Percentiles rank a stretch among this genome's conserved stretches.
Conservation (phyloP, 2,329 filamentous ascomycete species). For the Colletotrichum sp. region DNA sequence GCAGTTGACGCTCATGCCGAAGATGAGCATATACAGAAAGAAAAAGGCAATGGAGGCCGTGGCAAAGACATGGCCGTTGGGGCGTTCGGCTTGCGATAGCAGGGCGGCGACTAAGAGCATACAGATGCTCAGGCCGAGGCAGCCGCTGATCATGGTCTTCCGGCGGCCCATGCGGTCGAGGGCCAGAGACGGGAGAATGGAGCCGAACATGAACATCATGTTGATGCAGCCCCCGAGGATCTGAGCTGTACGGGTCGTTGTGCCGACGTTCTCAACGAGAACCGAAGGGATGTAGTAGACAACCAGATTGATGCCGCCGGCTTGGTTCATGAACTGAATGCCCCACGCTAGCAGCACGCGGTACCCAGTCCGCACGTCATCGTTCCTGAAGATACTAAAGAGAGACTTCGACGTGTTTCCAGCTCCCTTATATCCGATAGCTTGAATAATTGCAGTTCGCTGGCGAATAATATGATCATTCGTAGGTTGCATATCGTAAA, state of each 20-base stretch:
- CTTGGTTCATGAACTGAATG: not conserved
- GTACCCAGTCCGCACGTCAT: not conserved
- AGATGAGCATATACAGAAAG: not conserved
- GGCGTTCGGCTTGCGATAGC: not conserved
- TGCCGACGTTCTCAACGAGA: not conserved
- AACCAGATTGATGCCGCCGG: not conserved
- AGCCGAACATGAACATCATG: not conserved
- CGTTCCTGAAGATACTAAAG: not conserved
- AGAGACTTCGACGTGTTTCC: not conserved
- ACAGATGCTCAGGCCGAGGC: not conserved
- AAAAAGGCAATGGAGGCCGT: not conserved
- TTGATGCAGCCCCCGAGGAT: not conserved
- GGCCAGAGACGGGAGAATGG: not conserved
- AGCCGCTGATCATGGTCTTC: not conserved
- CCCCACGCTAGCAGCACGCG: not conserved
- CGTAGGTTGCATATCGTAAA: not conserved
- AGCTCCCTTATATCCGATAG: not conserved
- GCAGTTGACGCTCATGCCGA: not conserved
- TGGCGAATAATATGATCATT: not conserved
- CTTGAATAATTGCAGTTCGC: not conserved
- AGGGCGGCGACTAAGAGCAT: not conserved
- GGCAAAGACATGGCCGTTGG: not conserved
- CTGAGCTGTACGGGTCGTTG: not conserved
- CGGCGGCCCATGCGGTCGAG: not conserved
- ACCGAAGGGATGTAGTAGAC: not conserved